Percentiles rank a stretch among this genome's conserved stretches.
phyloP scores from a whole-genome alignment of 352 stramenopile genomes.

The Globisporangium cystogenes region DNA sequence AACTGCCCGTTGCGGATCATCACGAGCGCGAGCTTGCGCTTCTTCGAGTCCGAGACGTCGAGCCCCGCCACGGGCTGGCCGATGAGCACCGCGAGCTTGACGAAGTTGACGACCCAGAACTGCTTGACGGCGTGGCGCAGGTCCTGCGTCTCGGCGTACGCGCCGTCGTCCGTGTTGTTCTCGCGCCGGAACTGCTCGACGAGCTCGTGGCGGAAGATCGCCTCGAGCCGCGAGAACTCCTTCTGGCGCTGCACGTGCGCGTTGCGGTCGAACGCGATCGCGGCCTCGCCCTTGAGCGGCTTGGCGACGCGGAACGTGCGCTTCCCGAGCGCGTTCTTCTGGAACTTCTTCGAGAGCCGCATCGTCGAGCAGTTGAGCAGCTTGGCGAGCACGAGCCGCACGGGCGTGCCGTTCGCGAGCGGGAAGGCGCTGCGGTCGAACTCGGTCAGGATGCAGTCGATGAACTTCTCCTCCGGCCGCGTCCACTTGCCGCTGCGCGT shows the following conservation, averaged over 20 bases:
- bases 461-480: constrained; percentile 79
- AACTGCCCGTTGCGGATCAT: constrained; percentile 74
- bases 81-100: constrained; percentile 76
- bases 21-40: constrained; percentile 73
- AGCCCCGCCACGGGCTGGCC: constrained; percentile 68
- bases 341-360: constrained; percentile 86
- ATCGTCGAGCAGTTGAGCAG: constrained; percentile 89
- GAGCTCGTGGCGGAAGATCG: constrained; percentile 76
- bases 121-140: constrained; percentile 73
- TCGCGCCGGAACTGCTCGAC: constrained; percentile 77
- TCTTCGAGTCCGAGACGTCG: constrained; percentile 78
- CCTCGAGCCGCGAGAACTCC: constrained; percentile 65
- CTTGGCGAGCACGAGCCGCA: constrained; percentile 77
- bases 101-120: constrained; percentile 83
- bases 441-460: constrained; percentile 76
- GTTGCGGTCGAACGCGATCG: constrained; percentile 61
- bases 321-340: constrained; percentile 86
- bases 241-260: constrained; percentile 64
- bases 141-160: constrained; percentile 63
- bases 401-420: constrained; percentile 76
- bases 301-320: constrained; percentile 79
- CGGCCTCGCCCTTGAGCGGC: constrained; percentile 49
- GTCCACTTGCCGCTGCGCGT: constrained; percentile 83
- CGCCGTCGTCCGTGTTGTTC: constrained; percentile 78
- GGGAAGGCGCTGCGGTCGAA: constrained; percentile 74